Evolutionary conservation across 2,329 filamentous ascomycete genomes (phyloP).

Genomic region (Colletotrichum sp.): DNA sequence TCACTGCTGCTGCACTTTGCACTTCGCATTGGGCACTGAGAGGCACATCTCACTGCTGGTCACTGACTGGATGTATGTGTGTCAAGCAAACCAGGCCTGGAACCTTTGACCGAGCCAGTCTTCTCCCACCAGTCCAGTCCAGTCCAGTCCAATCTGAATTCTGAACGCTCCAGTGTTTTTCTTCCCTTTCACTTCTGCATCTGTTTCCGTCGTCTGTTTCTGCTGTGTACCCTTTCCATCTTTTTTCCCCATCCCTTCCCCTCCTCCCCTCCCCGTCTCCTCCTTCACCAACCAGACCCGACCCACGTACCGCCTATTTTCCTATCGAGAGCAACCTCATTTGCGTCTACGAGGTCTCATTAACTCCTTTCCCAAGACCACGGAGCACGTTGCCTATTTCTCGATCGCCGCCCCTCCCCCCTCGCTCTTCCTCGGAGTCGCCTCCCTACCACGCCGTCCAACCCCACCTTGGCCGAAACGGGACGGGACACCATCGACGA

Average conservation of each 20-base stretch:
- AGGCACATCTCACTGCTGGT: background rate
- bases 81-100: background rate
- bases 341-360: conserved; percentile 7
- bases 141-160: background rate
- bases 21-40: background rate
- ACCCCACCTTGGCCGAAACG: conserved; percentile 23
- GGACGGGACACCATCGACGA: conserved; percentile 17
- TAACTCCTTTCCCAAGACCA: conserved; percentile 7
- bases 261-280: background rate
- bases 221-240: background rate
- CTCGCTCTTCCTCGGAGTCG: conserved; percentile 13
- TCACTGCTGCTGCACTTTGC: background rate
- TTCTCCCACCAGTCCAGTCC: background rate
- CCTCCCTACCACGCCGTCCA: conserved; percentile 15
- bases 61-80: background rate
- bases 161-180: background rate
- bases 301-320: conserved; percentile 10
- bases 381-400: conserved; percentile 19
- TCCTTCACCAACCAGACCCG: conserved; percentile 3
- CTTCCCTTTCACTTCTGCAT: background rate
- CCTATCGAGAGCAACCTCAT: conserved; percentile 13
- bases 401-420: conserved; percentile 6
- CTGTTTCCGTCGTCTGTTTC: conserved; percentile 1
- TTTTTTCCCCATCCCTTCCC: background rate
- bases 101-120: background rate